Evolutionary conservation across 129 eudicot genomes (phyloP), one percentile per base, ranked within the genome.

Genomic region (Helichrysum umbraculigerum): DNA sequence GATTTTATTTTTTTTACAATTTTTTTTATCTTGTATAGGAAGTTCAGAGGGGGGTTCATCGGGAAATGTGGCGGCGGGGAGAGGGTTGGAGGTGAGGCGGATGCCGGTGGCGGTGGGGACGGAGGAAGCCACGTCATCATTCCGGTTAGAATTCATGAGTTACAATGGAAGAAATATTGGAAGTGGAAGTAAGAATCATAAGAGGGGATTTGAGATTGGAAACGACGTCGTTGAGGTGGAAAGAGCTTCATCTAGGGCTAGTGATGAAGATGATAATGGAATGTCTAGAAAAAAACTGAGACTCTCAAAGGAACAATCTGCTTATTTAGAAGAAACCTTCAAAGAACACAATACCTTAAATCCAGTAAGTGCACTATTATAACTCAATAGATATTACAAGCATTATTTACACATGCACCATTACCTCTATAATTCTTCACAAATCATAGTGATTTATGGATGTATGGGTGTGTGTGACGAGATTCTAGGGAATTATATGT

Each of bases 211-310:
- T 41, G 83, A 65, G 73, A 39, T 78, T 6, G 83, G 86, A 68
- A 87, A 87, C 80, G 93, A 90, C 62, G 81, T 15, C 77, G 85
- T 75, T 7, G 90, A 87, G 78, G 87, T 74, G 52, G 90, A 87
- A 72, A 83, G 90, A 63, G 79, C 83, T 3, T 81, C 87, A 52
- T 88, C 89, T 17, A 85, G 93, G 69, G 91, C 85, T 19, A 90
- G 96, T 61, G 97, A 91, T 78, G 97, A 91, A 20, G 97, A 91
- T 70, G 93, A 91, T 14, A 85, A 83, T 76, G 93, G 89, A 8
- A 42, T 72, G 10, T 22, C 84, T 0, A 70, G 93, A 25, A 91
- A 88, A 69, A 91, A 91, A 44, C 79, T 91, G 35, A 79, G 97
- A 69, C 68, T 91, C 5, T 84, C 97, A 0, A 91, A 91, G 74